Percentiles rank a stretch among this genome's conserved stretches.
Conservation (phyloP, 345 rosid species). For the thale cress (Arabidopsis thaliana) region TAIR10.1 NC_003070.9:4038001-4038500, state of each 20-base stretch:
- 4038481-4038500: constrained; percentile 11
- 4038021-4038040: constrained; percentile 40
- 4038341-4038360: neutral
- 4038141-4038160: constrained; percentile 18
- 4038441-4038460: neutral
- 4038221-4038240: constrained; percentile 33
- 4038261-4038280: constrained; percentile 10
- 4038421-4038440: neutral
- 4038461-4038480: constrained; percentile 18
- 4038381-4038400: neutral
- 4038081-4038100: constrained; percentile 17
- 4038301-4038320: neutral
- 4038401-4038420: constrained; percentile 2
- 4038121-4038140: constrained; percentile 30
- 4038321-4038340: constrained; percentile 24
- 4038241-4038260: neutral
- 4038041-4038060: neutral
- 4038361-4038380: neutral
- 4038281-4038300: constrained; percentile 20
- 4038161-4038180: constrained; percentile 26
- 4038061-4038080: constrained; percentile 27
- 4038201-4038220: constrained; percentile 27
- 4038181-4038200: constrained; percentile 32
- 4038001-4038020: constrained; percentile 10
- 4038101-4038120: constrained; percentile 40